Evolutionary conservation across 2,329 filamentous ascomycete genomes (phyloP).

Genomic region (Colletotrichum limetticola): DNA sequence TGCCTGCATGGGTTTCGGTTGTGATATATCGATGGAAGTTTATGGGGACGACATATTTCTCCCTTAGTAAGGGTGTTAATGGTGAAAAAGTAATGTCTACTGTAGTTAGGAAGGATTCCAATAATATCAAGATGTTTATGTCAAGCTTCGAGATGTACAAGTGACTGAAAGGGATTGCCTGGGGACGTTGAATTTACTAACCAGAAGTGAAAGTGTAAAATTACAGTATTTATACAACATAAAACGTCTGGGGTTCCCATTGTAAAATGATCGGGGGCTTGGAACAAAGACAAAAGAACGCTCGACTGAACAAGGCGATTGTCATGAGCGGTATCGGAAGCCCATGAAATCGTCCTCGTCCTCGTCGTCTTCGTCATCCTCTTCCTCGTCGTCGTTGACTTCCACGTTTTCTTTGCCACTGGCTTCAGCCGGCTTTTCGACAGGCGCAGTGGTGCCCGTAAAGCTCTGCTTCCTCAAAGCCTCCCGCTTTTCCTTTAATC

Average conservation of each 20-base stretch:
- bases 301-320: background rate
- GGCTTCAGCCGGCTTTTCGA: constrained; percentile 28
- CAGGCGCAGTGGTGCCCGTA: constrained; percentile 39
- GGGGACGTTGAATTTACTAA: constrained; percentile 21
- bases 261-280: background rate
- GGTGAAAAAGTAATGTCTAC: constrained; percentile 28
- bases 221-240: constrained; percentile 32
- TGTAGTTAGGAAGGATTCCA: background rate
- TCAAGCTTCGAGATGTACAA: background rate
- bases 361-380: constrained; percentile 56
- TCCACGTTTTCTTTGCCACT: constrained; percentile 44
- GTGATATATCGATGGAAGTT: background rate
- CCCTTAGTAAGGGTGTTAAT: background rate
- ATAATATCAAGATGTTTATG: background rate
- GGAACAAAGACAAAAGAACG: background rate
- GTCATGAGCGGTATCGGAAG: constrained; percentile 59
- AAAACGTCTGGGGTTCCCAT: constrained; percentile 7
- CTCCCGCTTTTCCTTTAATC: constrained; percentile 77
- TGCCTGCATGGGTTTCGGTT: background rate
- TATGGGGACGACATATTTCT: background rate
- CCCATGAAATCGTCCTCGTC: constrained; percentile 68
- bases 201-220: constrained; percentile 21
- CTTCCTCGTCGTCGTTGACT: constrained; percentile 44
- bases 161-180: background rate
- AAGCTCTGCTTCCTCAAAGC: constrained; percentile 62